These are phyloP conservation scores for Globisporangium ultimum DNA, from an alignment of 352 stramenopile genomes.

Conservation along the genomic window DNA sequence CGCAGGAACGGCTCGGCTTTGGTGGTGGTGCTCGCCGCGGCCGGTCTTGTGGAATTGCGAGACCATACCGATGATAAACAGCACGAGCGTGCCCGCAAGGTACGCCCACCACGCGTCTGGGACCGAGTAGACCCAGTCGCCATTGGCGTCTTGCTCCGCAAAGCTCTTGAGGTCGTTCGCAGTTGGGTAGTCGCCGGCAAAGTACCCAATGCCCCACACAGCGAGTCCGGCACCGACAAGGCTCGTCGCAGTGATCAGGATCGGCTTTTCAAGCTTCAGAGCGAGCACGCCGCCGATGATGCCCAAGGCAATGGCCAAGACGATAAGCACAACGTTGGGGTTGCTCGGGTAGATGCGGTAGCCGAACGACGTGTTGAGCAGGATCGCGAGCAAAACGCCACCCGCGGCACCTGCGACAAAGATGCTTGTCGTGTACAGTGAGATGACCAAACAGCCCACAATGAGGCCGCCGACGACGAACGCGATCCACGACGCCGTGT, in stretches of 20 bases:
- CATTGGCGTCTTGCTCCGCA: conserved; percentile 27
- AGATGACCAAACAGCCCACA: conserved; percentile 41
- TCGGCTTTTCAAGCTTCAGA: conserved; percentile 49
- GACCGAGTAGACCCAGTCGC: conserved; percentile 49
- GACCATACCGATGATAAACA: conserved; percentile 45
- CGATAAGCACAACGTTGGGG: conserved; percentile 40
- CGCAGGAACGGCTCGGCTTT: conserved; percentile 6
- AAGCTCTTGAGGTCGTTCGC: conserved; percentile 50
- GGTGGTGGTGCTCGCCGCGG: conserved; percentile 16
- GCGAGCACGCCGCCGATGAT: conserved; percentile 35
- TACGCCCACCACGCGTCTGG: conserved; percentile 68
- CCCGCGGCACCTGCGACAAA: conserved; percentile 50
- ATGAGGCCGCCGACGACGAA: conserved; percentile 54
- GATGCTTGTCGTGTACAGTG: conserved; percentile 49
- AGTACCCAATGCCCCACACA: conserved; percentile 64
- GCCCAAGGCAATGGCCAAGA: conserved; percentile 37
- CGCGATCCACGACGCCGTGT: conserved; percentile 55
- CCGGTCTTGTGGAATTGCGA: conserved; percentile 62
- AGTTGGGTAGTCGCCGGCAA: conserved; percentile 51
- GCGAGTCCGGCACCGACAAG: conserved; percentile 41
- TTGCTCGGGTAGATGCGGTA: conserved; percentile 58
- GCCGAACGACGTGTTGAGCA: conserved; percentile 48
- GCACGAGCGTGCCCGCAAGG: conserved; percentile 42
- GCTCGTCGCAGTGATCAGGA: conserved; percentile 52
- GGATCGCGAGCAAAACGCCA: conserved; percentile 48